Percentiles rank a stretch among this genome's conserved stretches.
Evolutionary conservation across 306 rosid species (phyloP).

Genomic region (Cucumis cinereus): DNA sequence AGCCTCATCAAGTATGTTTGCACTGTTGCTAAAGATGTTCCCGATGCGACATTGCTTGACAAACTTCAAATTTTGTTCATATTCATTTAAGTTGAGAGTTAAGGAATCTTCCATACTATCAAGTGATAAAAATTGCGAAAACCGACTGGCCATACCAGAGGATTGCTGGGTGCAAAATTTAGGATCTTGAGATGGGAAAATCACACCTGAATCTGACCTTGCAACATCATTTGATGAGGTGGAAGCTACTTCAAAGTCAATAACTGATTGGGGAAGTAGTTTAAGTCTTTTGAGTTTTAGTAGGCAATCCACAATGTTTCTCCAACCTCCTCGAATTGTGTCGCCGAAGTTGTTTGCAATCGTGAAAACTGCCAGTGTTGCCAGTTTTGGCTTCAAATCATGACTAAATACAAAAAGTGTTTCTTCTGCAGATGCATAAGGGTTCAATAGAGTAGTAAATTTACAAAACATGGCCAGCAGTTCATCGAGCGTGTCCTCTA

Average conservation of each 20-base stretch:
- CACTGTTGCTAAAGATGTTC: slow-evolving; percentile 44
- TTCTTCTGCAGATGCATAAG: slow-evolving; percentile 88
- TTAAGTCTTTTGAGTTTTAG: slow-evolving; percentile 75
- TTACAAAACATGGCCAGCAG: slow-evolving; percentile 66
- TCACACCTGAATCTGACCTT: slow-evolving; percentile 30
- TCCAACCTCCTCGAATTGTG: slow-evolving; percentile 83
- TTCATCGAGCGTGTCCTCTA: slow-evolving; percentile 84
- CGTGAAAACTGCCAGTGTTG: slow-evolving; percentile 77
- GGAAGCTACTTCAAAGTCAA: slow-evolving; percentile 43
- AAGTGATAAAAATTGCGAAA: slow-evolving; percentile 39
- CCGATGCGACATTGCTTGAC: slow-evolving; percentile 70
- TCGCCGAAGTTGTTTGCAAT: slow-evolving; percentile 57
- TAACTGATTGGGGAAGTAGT: slow-evolving; percentile 53
- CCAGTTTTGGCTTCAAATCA: slow-evolving; percentile 74
- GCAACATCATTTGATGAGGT: slow-evolving; percentile 15
- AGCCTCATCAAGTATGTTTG: slow-evolving; percentile 53
- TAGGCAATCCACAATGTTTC: slow-evolving; percentile 77
- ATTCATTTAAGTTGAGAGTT: slow-evolving; percentile 51
- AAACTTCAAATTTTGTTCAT: slow-evolving; percentile 71
- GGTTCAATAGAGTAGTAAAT: slow-evolving; percentile 76
- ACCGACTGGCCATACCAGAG: slow-evolving; percentile 32
- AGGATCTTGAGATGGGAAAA: slow-evolving; percentile 29
- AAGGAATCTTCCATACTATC: slow-evolving; percentile 52
- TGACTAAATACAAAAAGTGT: slow-evolving; percentile 68
- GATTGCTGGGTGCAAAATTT: slow-evolving; percentile 28